A percentile compares a stretch with the other conserved stretches of the same genome.
These are phyloP conservation scores for Hylodesmum podocarpum DNA, from an alignment of 306 rosid genomes.

Conservation along the genomic window DNA sequence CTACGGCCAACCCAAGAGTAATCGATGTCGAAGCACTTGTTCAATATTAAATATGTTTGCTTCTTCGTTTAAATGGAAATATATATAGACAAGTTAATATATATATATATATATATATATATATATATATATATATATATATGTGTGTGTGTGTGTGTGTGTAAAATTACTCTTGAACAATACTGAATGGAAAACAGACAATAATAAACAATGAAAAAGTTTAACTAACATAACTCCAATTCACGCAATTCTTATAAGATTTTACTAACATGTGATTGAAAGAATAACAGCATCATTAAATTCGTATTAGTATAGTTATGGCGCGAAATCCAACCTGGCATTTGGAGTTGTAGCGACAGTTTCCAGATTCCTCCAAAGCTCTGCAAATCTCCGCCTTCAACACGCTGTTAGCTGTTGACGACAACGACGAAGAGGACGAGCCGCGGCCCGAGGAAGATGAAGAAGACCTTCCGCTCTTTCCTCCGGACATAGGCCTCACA, in stretches of 20 bases:
- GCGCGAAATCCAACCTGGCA: conserved; percentile 54
- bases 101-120: too few relatives aligned
- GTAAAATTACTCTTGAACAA: not conserved
- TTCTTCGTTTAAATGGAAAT: not conserved
- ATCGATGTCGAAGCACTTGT: conserved; percentile 8
- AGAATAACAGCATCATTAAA: not conserved
- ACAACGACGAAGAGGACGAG: conserved; percentile 24
- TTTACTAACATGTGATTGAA: not conserved
- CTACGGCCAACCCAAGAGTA: not conserved
- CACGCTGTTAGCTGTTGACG: conserved; percentile 32
- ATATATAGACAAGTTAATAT: too few relatives aligned
- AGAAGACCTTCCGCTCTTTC: conserved; percentile 48
- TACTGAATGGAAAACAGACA: not conserved
- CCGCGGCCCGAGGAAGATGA: conserved; percentile 34
- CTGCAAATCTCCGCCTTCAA: conserved; percentile 39
- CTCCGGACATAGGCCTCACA: conserved; percentile 36
- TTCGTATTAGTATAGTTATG: conserved; percentile 6
- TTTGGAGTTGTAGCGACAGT: conserved; percentile 42
- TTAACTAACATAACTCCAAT: not conserved
- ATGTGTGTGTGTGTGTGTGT: too few relatives aligned
- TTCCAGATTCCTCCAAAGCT: conserved; percentile 46
- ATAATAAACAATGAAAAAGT: not conserved
- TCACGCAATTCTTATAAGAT: not conserved
- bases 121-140: too few relatives aligned
- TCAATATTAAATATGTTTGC: not conserved